Evolutionary conservation across 345 rosid species (phyloP).

Genomic region (Trapa bicornis): DNA sequence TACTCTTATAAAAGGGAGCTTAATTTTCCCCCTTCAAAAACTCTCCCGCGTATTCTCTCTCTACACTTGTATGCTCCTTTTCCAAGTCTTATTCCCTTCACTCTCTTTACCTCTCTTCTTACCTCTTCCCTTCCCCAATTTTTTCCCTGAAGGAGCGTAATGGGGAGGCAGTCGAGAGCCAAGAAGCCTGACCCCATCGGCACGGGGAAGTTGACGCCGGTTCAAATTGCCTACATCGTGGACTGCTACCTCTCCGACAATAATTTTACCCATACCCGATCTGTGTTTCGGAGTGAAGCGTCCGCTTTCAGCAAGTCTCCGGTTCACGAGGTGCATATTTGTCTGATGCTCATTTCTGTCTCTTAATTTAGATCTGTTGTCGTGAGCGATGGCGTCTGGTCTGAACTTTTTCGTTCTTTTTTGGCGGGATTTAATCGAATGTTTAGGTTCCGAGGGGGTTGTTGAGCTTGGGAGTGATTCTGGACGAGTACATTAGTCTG

Average conservation of each 20-base stretch:
- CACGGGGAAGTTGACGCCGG: conserved; percentile 57
- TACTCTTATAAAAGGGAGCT: neutral
- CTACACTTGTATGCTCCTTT: neutral
- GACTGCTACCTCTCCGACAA: conserved; percentile 77
- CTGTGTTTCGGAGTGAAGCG: conserved; percentile 50
- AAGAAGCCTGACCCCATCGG: conserved; percentile 30
- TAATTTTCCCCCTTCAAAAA: neutral
- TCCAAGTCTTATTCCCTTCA: neutral
- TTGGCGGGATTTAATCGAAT: neutral
- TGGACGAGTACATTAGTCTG: conserved; percentile 56
- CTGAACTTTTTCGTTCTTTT: neutral
- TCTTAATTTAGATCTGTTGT: neutral
- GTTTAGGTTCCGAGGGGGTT: conserved; percentile 58
- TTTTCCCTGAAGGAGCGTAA: conserved; percentile 2
- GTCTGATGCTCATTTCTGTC: neutral
- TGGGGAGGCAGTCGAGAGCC: conserved; percentile 47
- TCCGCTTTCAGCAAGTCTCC: conserved; percentile 65
- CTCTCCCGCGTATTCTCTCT: conserved; percentile 9
- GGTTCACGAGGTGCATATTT: conserved; percentile 33
- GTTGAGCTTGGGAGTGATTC: conserved; percentile 51
- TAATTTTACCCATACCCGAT: conserved; percentile 42
- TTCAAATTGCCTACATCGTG: conserved; percentile 75
- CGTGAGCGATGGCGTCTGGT: neutral
- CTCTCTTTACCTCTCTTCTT: neutral
- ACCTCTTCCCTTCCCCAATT: neutral